Evolutionary conservation across 257 asterid genomes (phyloP), one percentile per base, ranked within the genome.

Genomic region (Verbena officinalis): DNA sequence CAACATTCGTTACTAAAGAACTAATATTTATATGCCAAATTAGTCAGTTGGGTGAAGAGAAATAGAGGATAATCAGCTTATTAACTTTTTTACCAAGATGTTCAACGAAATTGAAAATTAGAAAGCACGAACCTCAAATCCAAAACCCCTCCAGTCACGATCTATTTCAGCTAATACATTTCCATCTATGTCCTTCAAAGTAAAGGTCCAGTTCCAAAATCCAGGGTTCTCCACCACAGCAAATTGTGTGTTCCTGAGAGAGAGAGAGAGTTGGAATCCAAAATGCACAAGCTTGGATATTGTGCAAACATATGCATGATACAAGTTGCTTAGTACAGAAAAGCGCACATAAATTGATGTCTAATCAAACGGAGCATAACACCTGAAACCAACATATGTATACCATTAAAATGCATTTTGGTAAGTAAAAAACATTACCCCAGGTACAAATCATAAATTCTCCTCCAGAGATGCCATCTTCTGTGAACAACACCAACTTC

Each of bases 391-490:
- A 17, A 65, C 31, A 27, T 24, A 36, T 12, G 21, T 23, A 61
- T 14, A 11, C 48, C 50, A 52, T 33, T 12, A 22, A 15, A 48
- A 67, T 11, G 50, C 44, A 55, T 24, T 50, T 62, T 57, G 40
- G 46, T 31, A 30, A 46, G 10, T 16, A 51, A 52, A 69, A 65
- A 62, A 77, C 58, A 77, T 76, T 77, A 90, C 98, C 99, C 97
- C 84, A 93, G 76, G 76, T 93, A 93, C 69, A 93, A 74, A 80
- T 93, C 97, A 77, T 93, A 86, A 65, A 83, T 81, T 83, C 99
- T 86, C 80, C 80, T 87, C 99, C 99, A 93, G 50, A 93, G 91
- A 87, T 93, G 99, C 97, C 99, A 93, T 81, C 99, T 86, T 79
- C 90, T 79, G 77, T 93, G 99, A 72, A 93, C 99, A 61, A 93